phyloP scores from a whole-genome alignment of 495 filamentous ascomycete species.

The Penicillium daleae region DNA sequence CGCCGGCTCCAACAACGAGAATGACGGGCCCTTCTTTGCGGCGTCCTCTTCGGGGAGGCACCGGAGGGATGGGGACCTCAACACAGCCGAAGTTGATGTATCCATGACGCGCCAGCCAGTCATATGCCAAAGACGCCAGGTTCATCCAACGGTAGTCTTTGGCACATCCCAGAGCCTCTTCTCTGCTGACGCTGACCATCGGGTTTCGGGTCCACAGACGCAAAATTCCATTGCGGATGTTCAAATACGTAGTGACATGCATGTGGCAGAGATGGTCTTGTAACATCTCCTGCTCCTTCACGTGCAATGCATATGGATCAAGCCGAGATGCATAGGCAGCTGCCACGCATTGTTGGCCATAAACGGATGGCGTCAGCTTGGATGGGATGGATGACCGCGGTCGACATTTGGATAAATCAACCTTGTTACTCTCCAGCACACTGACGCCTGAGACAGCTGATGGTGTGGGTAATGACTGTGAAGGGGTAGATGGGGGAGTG shows the following conservation, averaged over 20 bases:
- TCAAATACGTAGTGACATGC: constrained; percentile 95
- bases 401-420: constrained; percentile 40
- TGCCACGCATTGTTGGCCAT: constrained; percentile 83
- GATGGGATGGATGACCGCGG: constrained; percentile 83
- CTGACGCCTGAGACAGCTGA: constrained; percentile 16
- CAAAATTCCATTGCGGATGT: constrained; percentile 94
- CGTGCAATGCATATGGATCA: constrained; percentile 85
- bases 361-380: constrained; percentile 69
- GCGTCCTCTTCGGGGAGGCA: constrained; percentile 47
- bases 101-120: constrained; percentile 87
- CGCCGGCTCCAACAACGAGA: constrained; percentile 90
- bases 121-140: constrained; percentile 83
- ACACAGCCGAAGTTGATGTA: constrained; percentile 98
- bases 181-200: constrained; percentile 78
- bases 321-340: constrained; percentile 89
- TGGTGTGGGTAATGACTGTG: constrained; percentile 22
- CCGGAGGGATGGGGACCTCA: constrained; percentile 55
- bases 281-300: constrained; percentile 80
- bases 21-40: constrained; percentile 64
- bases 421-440: constrained; percentile 25
- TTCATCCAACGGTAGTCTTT: constrained; percentile 91
- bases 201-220: constrained; percentile 91
- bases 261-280: constrained; percentile 79
- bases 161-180: constrained; percentile 92
- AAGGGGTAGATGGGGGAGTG: constrained; percentile 33